Conservation (phyloP, 768 basidiomycete species). For the Phylloporus arenicola region DNA sequence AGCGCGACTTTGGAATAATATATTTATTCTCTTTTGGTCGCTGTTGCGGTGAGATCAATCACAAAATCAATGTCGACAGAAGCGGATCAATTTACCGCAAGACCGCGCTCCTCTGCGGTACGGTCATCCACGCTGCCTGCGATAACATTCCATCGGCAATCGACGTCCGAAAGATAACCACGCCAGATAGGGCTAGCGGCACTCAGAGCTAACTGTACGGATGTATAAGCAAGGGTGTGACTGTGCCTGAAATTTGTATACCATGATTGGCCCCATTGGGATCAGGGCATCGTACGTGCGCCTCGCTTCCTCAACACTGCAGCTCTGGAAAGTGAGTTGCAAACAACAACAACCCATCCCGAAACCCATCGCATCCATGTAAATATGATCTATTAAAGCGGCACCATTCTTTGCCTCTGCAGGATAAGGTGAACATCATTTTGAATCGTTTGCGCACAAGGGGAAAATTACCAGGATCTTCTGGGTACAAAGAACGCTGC, state of each 20-base stretch:
- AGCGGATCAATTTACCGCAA: slow-evolving; percentile 48
- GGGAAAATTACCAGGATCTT: slow-evolving; percentile 64
- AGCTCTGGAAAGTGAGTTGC: slow-evolving; percentile 96
- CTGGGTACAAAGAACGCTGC: slow-evolving; percentile 75
- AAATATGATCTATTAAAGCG: slow-evolving; percentile 85
- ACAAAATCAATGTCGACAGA: slow-evolving; percentile 4
- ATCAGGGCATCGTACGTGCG: slow-evolving; percentile 95
- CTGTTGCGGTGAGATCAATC: slow-evolving; percentile 35
- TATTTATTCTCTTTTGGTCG: slow-evolving; percentile 71
- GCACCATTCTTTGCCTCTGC: slow-evolving; percentile 87
- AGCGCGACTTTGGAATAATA: slow-evolving; percentile 92
- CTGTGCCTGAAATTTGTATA: slow-evolving; percentile 30
- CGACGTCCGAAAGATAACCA: slow-evolving; percentile 92
- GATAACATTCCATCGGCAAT: slow-evolving; percentile 98
- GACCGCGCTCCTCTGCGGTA: slow-evolving; percentile 89
- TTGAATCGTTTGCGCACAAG: slow-evolving; percentile 3
- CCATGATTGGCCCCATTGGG: slow-evolving; percentile 93
- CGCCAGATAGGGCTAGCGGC: slow-evolving; percentile 95
- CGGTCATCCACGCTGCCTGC: slow-evolving; percentile 98
- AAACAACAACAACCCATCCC: slow-evolving; percentile 99
- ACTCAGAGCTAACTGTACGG: slow-evolving; percentile 78
- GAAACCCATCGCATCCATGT: slow-evolving; percentile 99
- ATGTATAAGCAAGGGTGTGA: slow-evolving; percentile 1
- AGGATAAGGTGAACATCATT: not conserved
- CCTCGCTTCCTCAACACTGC: slow-evolving; percentile 87